phyloP scores from a whole-genome alignment of 495 filamentous ascomycete genomes.

The Cenococcum geophilum region DNA sequence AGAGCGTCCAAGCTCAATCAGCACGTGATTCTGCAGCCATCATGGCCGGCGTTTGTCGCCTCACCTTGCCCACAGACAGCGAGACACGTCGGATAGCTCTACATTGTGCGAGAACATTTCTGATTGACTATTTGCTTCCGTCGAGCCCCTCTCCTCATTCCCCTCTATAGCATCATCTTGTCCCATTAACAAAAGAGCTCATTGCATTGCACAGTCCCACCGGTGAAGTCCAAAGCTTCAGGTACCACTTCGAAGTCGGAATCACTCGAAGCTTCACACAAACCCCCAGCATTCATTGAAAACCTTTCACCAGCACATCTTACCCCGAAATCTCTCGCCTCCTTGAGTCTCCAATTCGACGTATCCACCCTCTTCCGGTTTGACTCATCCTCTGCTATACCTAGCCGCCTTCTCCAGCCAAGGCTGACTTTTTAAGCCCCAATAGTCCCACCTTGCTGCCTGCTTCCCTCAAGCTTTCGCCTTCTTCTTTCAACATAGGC shows the following conservation, averaged over 20 bases:
- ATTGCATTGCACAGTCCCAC: conserved; percentile 5
- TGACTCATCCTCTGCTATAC: conserved; percentile 17
- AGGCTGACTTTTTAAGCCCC: conserved; percentile 24
- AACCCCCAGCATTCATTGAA: neutral
- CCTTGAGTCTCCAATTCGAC: neutral
- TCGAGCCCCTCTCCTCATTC: neutral
- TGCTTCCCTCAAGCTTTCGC: conserved; percentile 14
- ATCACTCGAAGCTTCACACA: neutral
- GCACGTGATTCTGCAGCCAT: neutral
- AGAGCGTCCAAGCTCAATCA: neutral
- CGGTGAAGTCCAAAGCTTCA: conserved; percentile 8
- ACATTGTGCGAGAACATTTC: neutral
- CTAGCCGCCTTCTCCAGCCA: conserved; percentile 16
- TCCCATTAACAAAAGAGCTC: conserved; percentile 4
- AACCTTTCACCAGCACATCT: neutral
- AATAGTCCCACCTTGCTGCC: conserved; percentile 24
- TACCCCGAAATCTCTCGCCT: neutral
- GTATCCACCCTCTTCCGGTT: neutral
- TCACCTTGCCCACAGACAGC: conserved; percentile 4
- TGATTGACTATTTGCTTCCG: neutral
- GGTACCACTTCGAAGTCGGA: neutral
- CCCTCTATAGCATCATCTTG: neutral
- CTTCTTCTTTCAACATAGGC: conserved; percentile 1
- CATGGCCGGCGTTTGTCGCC: neutral
- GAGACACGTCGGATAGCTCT: conserved; percentile 1